Conservation (phyloP, 2,329 filamentous ascomycete genomes). For the Alternaria dauci region DNA sequence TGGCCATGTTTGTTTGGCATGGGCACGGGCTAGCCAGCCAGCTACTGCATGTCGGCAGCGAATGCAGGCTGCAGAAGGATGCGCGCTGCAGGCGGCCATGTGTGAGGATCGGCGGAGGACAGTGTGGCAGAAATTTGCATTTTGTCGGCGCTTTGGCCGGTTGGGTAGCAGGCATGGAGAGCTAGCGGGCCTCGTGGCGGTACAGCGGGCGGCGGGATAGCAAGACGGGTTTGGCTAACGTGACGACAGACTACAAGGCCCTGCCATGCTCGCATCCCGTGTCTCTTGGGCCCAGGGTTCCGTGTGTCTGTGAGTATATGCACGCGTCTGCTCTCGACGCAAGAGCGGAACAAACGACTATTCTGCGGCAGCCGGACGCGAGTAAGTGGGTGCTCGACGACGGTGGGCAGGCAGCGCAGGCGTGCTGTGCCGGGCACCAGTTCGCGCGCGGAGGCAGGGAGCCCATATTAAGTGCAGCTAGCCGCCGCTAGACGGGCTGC, state of each 20-base stretch:
- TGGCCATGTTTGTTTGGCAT: slow-evolving; percentile 6
- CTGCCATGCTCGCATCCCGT: slow-evolving; percentile 17
- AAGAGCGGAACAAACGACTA: background rate
- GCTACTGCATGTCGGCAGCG: slow-evolving; percentile 12
- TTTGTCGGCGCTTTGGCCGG: slow-evolving; percentile 31
- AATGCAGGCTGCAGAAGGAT: slow-evolving; percentile 9
- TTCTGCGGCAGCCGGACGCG: no score
- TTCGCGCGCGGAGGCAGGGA: slow-evolving; percentile 34
- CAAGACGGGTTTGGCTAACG: slow-evolving; percentile 31
- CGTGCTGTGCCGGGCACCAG: slow-evolving; percentile 25
- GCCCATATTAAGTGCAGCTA: slow-evolving; percentile 47
- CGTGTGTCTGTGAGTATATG: slow-evolving; percentile 6
- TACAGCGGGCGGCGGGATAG: slow-evolving; percentile 31
- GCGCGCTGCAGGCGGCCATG: slow-evolving; percentile 19
- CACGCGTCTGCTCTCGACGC: slow-evolving; percentile 16
- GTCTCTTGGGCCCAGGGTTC: slow-evolving; percentile 8
- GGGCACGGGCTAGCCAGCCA: slow-evolving; percentile 4
- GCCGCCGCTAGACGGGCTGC: slow-evolving; percentile 47
- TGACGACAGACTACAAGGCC: slow-evolving; percentile 16
- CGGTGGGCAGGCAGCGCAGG: slow-evolving; percentile 3
- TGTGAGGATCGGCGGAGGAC: slow-evolving; percentile 17
- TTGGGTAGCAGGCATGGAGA: slow-evolving; percentile 30
- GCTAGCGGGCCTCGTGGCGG: slow-evolving; percentile 39
- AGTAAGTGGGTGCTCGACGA: background rate
- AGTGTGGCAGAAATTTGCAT: slow-evolving; percentile 14